phyloP scores from a whole-genome alignment of 1,284 basidiomycete genomes.

The Papiliotrema fonsecae region DNA sequence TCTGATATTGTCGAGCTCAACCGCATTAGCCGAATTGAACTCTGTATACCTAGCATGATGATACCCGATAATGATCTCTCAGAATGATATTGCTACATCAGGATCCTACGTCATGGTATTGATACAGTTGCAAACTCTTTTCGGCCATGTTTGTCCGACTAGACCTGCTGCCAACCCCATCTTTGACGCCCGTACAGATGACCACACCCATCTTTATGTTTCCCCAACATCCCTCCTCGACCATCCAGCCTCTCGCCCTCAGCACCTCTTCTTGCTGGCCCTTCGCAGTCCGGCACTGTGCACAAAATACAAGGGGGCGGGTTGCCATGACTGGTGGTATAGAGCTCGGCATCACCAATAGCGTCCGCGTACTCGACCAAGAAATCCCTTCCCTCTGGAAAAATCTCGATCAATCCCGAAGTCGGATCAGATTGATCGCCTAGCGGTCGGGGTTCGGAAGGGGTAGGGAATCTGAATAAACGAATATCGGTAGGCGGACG shows the following conservation, averaged over 20 bases:
- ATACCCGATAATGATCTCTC: too few species aligned
- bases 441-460: conserved; percentile 18
- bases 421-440: conserved; percentile 25
- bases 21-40: too few species aligned
- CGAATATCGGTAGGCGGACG: conserved; percentile 39
- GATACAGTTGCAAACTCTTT: too few species aligned
- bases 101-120: too few species aligned
- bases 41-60: background rate
- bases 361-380: conserved; percentile 31
- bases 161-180: conserved; percentile 37
- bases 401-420: conserved; percentile 35
- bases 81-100: too few species aligned
- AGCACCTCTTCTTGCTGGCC: conserved; percentile 38
- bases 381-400: conserved; percentile 19
- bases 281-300: conserved; percentile 46
- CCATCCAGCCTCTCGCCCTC: conserved; percentile 45
- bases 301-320: conserved; percentile 38
- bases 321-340: conserved; percentile 22
- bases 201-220: conserved; percentile 42
- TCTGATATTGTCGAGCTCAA: too few species aligned
- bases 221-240: conserved; percentile 36
- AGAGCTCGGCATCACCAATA: conserved; percentile 32
- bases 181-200: conserved; percentile 38
- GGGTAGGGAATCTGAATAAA: conserved; percentile 39
- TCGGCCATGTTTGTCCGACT: background rate